Evolutionary conservation across 352 stramenopile species (phyloP).

Genomic region (Globisporangium echinulatum): DNA sequence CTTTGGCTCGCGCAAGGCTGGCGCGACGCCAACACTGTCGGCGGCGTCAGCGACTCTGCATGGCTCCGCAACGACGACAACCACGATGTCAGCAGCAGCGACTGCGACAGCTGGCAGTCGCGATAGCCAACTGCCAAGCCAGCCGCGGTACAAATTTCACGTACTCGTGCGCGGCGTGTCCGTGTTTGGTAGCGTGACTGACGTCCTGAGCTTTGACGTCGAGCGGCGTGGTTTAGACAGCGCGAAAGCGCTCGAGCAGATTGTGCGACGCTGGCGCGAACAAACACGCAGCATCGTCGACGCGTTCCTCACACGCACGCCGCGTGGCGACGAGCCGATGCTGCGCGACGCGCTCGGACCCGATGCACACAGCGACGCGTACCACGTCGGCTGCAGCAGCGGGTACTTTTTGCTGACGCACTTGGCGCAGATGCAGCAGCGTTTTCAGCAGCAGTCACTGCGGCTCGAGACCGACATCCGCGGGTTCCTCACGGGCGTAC

Average conservation of each 20-base stretch:
- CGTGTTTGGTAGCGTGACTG: neutral
- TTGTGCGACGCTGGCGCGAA: neutral
- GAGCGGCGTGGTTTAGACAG: constrained; percentile 3
- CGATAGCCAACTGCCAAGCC: neutral
- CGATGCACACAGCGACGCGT: constrained; percentile 13
- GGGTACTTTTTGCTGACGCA: constrained; percentile 39
- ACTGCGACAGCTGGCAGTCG: neutral
- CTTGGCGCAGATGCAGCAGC: constrained; percentile 16
- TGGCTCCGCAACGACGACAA: neutral
- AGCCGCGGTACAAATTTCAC: constrained; percentile 7
- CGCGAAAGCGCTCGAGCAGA: constrained; percentile 1
- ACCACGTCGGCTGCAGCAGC: constrained; percentile 22
- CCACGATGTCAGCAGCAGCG: neutral
- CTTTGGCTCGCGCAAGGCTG: constrained; percentile 15
- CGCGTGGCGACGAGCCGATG: constrained; percentile 47
- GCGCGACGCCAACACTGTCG: constrained; percentile 1
- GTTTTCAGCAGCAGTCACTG: constrained; percentile 20
- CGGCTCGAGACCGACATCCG: constrained; percentile 43
- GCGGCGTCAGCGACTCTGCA: neutral
- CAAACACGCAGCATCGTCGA: constrained; percentile 2
- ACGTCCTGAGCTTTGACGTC: constrained; percentile 13
- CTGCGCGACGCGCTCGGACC: constrained; percentile 30
- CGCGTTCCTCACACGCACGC: constrained; percentile 13
- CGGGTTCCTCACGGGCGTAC: constrained; percentile 34
- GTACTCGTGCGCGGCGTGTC: constrained; percentile 8